A percentile compares a stretch with the other conserved stretches of the same genome.
phyloP scores from a whole-genome alignment of 495 filamentous ascomycete genomes.

The Neurospora hispaniola region DNA sequence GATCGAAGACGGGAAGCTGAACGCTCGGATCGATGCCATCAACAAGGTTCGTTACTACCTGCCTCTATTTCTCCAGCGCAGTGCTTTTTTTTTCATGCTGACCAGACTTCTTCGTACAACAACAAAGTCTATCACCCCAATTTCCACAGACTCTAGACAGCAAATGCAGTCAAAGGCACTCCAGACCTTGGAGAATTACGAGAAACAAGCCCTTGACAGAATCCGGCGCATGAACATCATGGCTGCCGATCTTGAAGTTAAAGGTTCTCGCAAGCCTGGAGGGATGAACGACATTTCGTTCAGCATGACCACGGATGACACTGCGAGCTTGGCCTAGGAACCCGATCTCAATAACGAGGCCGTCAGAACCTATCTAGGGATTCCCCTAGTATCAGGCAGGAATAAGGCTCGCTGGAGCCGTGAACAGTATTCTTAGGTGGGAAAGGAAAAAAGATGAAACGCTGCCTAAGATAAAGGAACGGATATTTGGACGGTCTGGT shows the following conservation, averaged over 20 bases:
- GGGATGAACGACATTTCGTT: not conserved
- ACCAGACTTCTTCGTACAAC: not conserved
- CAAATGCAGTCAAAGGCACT: conserved; percentile 59
- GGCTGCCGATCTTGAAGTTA: conserved; percentile 65
- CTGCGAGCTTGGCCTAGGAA: not conserved
- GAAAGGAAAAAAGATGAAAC: not conserved
- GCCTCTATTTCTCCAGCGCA: not conserved
- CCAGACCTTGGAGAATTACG: conserved; percentile 56
- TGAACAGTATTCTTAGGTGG: not conserved
- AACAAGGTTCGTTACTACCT: conserved; percentile 44
- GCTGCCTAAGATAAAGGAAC: not conserved
- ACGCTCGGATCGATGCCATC: conserved; percentile 75
- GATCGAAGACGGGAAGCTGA: conserved; percentile 60
- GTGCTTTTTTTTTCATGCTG: not conserved
- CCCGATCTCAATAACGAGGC: not conserved
- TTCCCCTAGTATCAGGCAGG: not conserved
- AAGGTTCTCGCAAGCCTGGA: conserved; percentile 18
- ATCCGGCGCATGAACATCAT: conserved; percentile 65
- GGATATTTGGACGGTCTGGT: not conserved
- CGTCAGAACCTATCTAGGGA: not conserved
- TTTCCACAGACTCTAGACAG: conserved; percentile 49
- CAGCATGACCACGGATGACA: not conserved
- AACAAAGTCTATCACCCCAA: conserved; percentile 54
- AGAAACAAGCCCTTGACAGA: conserved; percentile 61
- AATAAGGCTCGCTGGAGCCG: not conserved